Evolutionary conservation across 768 basidiomycete species (phyloP), one percentile per base, ranked within the genome.

Genomic region (Leccinum longicurvipes): DNA sequence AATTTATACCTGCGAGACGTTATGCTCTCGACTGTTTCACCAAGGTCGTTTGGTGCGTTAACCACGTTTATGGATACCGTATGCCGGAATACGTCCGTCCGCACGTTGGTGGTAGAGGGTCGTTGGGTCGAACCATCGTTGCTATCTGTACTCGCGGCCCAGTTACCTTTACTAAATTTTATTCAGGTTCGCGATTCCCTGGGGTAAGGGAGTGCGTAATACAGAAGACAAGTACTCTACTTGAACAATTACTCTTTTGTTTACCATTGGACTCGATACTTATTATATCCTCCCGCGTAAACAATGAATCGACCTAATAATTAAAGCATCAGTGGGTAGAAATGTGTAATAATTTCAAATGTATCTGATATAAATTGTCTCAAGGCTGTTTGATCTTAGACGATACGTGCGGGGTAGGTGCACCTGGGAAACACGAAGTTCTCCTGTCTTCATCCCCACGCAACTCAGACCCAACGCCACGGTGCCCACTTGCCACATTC

Each of bases 1-100:
- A 74, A 72, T 27, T 71, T 89, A 44, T 71, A 70, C 44, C 73
- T 88, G 42, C 60, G 77, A 57, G 81, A 85, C 63, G 71, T n/a
- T 63, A 67, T 31, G 4, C 44, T 25, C 6, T 6, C 24, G 10
- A 14, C 44, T 17, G 56, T 45, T 7, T 44, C 51, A 6, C 25
- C 45, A 21, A 57, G 61, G 36, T 63, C 77, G 24, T 82, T 84
- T 58, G 68, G 72, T n/a, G 75, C 73, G 28, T 71, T 84, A n/a
- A 49, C 60, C 21, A 27, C 27, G 3, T 61, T 59, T 47, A 25
- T 61, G 34, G 50, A 57, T 34, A 17, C 23, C 12, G 9, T 66
- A 36, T 31, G 15, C 34, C 41, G 25, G 45, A 42, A 57, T 25
- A 61, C 56, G 7, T 51, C 54, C 15, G 9, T 65, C 11, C 48